Conservation (phyloP, 768 basidiomycete species). For the Suillus variegatus region DNA sequence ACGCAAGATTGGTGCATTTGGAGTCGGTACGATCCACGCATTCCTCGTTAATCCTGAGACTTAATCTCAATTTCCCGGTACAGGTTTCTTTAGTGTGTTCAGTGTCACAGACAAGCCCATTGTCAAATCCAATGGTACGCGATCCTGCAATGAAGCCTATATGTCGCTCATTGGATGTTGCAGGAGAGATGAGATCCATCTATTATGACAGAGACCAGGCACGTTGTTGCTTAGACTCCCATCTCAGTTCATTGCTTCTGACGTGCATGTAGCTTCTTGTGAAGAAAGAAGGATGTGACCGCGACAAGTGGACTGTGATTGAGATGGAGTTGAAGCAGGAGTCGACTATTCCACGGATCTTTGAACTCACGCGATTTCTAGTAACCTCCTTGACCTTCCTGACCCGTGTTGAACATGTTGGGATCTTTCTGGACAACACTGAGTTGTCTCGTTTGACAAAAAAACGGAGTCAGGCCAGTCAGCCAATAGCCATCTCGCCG, state of each 20-base stretch:
- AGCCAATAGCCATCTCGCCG: neutral
- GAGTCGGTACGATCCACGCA: conserved; percentile 25
- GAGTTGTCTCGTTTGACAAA: neutral
- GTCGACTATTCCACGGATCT: conserved; percentile 39
- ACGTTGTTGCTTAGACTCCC: conserved; percentile 3
- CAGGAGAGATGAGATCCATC: conserved; percentile 1
- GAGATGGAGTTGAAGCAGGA: conserved; percentile 48
- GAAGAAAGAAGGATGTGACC: neutral
- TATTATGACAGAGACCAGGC: conserved; percentile 14
- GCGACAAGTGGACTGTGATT: conserved; percentile 44
- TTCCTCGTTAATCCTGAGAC: neutral
- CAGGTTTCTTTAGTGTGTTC: conserved; percentile 31
- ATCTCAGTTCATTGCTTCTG: neutral
- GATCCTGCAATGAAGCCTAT: neutral
- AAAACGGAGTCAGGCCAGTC: neutral
- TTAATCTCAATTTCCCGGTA: neutral
- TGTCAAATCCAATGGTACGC: conserved; percentile 21
- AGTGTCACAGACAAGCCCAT: conserved; percentile 29
- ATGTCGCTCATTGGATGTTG: neutral
- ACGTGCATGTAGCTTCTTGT: conserved; percentile 6
- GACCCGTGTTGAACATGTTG: conserved; percentile 29
- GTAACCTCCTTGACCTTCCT: conserved; percentile 53
- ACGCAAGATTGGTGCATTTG: conserved; percentile 51
- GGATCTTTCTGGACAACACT: conserved; percentile 1
- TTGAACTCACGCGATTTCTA: conserved; percentile 50